These are phyloP conservation scores for Tricholoma sp. DNA, from an alignment of 768 basidiomycete species.

Conservation along the genomic window DNA sequence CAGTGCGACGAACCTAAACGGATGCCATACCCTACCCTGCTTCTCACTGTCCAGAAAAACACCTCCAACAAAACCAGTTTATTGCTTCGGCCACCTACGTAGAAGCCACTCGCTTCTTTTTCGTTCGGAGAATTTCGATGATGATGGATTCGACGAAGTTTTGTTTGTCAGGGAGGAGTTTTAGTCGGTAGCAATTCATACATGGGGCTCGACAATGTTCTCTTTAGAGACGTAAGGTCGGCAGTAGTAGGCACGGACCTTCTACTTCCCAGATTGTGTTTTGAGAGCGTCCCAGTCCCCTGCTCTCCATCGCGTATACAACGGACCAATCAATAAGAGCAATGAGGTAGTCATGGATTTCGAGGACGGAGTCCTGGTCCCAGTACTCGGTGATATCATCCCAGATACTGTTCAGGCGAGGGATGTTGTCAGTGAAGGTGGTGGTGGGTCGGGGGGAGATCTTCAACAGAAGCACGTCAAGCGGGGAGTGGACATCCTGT, in stretches of 20 bases:
- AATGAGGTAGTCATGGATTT: too few species aligned
- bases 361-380: too few species aligned
- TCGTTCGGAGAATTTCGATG: slow-evolving; percentile 50
- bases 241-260: too few species aligned
- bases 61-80: slow-evolving; percentile 79
- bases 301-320: too few species aligned
- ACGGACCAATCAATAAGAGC: too few species aligned
- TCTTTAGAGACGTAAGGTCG: slow-evolving; percentile 35
- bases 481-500: too few species aligned
- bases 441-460: background rate
- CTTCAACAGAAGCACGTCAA: too few species aligned
- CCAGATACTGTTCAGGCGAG: too few species aligned
- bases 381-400: too few species aligned
- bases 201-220: slow-evolving; percentile 45
- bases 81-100: slow-evolving; percentile 74
- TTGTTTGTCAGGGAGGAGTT: slow-evolving; percentile 58
- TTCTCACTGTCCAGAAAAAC: slow-evolving; percentile 87
- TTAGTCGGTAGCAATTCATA: slow-evolving; percentile 49
- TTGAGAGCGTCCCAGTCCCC: too few species aligned
- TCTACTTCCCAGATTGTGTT: too few species aligned
- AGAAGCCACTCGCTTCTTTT: slow-evolving; percentile 45
- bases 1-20: slow-evolving; percentile 59
- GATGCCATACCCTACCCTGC: slow-evolving; percentile 58
- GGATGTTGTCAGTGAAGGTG: background rate
- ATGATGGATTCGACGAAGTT: slow-evolving; percentile 59